phyloP scores from a whole-genome alignment of 2,329 filamentous ascomycete genomes.

The Graphiopsis chlorocephala region DNA sequence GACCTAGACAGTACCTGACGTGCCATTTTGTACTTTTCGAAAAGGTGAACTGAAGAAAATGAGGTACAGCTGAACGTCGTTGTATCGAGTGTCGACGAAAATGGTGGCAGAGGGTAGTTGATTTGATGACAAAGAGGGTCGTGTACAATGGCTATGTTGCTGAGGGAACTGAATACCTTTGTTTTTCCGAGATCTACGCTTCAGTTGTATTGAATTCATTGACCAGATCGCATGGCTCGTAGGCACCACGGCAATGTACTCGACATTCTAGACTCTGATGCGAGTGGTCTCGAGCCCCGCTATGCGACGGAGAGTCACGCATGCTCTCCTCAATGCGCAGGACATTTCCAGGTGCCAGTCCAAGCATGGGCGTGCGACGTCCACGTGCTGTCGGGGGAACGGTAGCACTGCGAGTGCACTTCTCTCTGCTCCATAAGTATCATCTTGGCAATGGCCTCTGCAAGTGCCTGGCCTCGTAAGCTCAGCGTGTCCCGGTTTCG shows the following conservation, averaged over 20 bases:
- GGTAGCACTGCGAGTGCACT: background rate
- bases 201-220: background rate
- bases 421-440: background rate
- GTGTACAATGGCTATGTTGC: background rate
- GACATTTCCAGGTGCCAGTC: background rate
- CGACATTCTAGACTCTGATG: too few species aligned
- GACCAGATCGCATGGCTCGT: background rate
- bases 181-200: background rate
- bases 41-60: background rate
- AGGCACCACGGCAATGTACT: background rate
- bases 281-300: background rate
- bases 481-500: too few species aligned
- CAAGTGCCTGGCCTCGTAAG: background rate
- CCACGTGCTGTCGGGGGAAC: background rate
- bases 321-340: background rate
- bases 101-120: background rate
- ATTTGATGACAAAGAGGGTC: background rate
- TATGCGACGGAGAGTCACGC: background rate
- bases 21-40: background rate
- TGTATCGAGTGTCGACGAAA: background rate
- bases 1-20: background rate
- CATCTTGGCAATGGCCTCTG: background rate
- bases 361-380: background rate
- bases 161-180: background rate
- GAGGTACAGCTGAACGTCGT: background rate